Base-by-base conservation (phyloP, 306 rosid genomes). In the Dalbergia cochinchinensis region DNA sequence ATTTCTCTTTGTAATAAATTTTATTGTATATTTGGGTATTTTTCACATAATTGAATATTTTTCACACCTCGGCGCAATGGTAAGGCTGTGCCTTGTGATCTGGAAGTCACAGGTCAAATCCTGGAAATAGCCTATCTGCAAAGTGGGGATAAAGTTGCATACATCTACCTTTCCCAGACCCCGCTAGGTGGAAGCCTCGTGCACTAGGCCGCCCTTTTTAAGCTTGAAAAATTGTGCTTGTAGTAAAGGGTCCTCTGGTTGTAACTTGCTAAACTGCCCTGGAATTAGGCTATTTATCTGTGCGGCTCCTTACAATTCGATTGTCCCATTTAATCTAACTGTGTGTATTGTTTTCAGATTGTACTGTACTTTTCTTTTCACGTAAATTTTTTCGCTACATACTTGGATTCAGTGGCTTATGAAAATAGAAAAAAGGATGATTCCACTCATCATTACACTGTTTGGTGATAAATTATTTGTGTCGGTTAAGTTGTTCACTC, bases 401-500 rank as follows among this genome's bases (percentile, higher is more conserved):
- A 62, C 55, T 35, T 53, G 71, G 31, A 54, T 65, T 73, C 59
- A 68, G 14, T 80, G 74, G 73, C 73, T 74, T 53, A 20, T 58
- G 50, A 35, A 73, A 33, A 60, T 69, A 50, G 26, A 39, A 54
- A 60, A 20, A 45, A 50, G 55, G 31, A 51, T 33, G 22, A 19
- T 22, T 77, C 44, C 50, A 35, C 35, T 33, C 67, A 74, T 70
- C 62, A 63, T 44, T 62, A 64, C 71, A 34, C 45, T 65, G 34
- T 71, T 58, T 75, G 80, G 60, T 82, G 82, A 66, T 37, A 82
- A 74, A 31, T 73, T 79, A 54, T 78, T 68, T 42, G 47, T 73
- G 42, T 60, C 54, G 58, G 65, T 51, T 44, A 47, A 57, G 63
- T 65, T 53, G 80, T 71, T 67, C 33, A 8, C 51, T 51, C 54